Evolutionary conservation across 1,284 basidiomycete genomes (phyloP), one percentile per base, ranked within the genome.

Genomic region (Rhodotorula sp.): DNA sequence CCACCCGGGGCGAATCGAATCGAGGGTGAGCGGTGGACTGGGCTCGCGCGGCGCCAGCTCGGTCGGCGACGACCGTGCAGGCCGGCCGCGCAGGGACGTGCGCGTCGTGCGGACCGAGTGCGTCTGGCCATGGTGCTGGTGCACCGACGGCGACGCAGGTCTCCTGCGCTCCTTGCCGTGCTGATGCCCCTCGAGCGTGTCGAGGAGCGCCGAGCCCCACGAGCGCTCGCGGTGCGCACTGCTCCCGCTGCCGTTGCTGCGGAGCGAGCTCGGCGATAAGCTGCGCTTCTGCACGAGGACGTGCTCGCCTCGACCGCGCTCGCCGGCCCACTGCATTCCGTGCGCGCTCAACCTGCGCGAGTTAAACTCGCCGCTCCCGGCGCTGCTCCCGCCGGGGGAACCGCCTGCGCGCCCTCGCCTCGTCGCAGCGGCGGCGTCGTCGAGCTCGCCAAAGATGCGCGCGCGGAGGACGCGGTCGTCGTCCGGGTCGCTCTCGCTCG

Each of bases 11-110:
- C 66, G 58, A 41, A 74, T 72, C 19, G 68, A 68, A 64, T 76
- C 75, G 58, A 76, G n/a, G 10, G 73, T 76, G 46, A 76, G 62
- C 1, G 75, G 73, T 2, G 75, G 75, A 1, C 66, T 64, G 17
- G 68, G 61, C 13, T 66, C 66, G 7, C 70, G 66, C 19, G 68
- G 50, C 25, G 27, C 34, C 25, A 8, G 57, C 44, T 23, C 52
- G 27, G 14, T 49, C 17, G 53, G 62, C 21, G 55, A 57, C 4
- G 54, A 41, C 34, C 49, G 45, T n/a, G 48, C 34, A 14, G 56
- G 57, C 19, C 67, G 61, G 23, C 21, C 27, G n/a, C 62, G 62
- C 27, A 21, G 45, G 7, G 59, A 42, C 4, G 21, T 12, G 27
- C 64, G 48, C 25, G 59, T 17, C 34, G 34, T 34, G 34, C 34